Evolutionary conservation across 1,284 basidiomycete genomes (phyloP).

Genomic region (Megacollybia platyphylla): DNA sequence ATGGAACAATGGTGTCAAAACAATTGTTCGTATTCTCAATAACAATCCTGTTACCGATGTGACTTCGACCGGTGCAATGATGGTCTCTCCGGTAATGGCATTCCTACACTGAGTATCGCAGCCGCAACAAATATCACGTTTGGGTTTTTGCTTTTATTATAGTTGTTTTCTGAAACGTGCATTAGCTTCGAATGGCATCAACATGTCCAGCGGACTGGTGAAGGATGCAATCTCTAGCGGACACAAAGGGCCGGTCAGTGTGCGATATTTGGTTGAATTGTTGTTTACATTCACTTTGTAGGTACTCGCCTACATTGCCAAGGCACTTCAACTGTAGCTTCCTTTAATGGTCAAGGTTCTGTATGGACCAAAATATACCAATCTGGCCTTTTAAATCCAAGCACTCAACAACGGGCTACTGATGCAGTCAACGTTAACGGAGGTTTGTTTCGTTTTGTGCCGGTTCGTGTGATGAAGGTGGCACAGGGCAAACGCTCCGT

Average conservation of each 20-base stretch:
- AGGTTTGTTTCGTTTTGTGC: conserved; percentile 11
- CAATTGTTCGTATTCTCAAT: conserved; percentile 29
- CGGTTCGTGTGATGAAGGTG: neutral
- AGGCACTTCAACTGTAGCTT: conserved; percentile 26
- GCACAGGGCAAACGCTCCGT: conserved; percentile 30
- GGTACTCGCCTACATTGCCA: conserved; percentile 32
- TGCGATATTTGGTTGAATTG: too few species aligned
- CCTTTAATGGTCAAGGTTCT: conserved; percentile 32
- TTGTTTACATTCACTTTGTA: too few species aligned
- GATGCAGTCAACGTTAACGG: conserved; percentile 32
- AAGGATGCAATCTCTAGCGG: conserved; percentile 39
- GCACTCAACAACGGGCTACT: conserved; percentile 27
- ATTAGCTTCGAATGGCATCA: conserved; percentile 33
- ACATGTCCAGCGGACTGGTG: conserved; percentile 36
- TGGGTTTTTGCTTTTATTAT: conserved; percentile 4
- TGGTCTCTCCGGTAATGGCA: conserved; percentile 25
- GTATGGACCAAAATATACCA: conserved; percentile 43
- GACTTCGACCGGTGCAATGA: conserved; percentile 32
- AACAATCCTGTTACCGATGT: conserved; percentile 43
- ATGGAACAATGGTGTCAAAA: conserved; percentile 33
- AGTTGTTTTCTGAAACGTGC: conserved; percentile 3
- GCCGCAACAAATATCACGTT: conserved; percentile 28
- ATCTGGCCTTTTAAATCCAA: conserved; percentile 27
- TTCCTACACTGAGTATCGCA: conserved; percentile 24
- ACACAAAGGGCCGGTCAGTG: conserved; percentile 31